These are phyloP conservation scores for Petunia axillaris DNA, from an alignment of 257 asterid species.

Conservation along the genomic window DNA sequence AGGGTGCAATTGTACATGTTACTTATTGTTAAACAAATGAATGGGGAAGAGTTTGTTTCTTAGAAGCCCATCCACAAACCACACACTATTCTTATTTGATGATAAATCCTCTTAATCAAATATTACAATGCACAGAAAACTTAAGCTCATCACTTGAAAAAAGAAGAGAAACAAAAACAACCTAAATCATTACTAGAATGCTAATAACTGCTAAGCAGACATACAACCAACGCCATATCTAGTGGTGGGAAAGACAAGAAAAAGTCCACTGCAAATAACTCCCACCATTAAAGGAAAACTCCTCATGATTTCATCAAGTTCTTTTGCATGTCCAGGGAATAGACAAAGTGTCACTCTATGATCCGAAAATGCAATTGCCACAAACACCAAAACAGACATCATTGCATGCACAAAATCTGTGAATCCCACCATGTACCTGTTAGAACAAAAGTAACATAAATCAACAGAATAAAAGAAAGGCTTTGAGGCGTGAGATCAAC, in stretches of 20 bases:
- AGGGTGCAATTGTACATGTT: neutral
- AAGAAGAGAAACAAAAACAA: neutral
- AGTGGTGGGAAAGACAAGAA: conserved; percentile 86
- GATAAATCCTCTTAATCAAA: too few relatives aligned
- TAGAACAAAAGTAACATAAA: neutral
- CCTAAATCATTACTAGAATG: neutral
- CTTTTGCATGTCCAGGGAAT: conserved; percentile 72
- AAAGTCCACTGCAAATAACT: conserved; percentile 76
- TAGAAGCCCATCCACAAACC: neutral
- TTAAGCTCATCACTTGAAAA: too few relatives aligned
- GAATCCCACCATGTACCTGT: conserved; percentile 49
- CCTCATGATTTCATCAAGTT: conserved; percentile 82
- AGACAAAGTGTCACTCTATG: conserved; percentile 82
- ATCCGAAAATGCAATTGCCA: conserved; percentile 80
- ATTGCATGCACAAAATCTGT: conserved; percentile 83
- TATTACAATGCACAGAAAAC: too few relatives aligned
- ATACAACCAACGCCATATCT: conserved; percentile 84
- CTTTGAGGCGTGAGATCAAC: neutral
- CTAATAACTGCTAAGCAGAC: conserved; percentile 41
- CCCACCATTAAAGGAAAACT: conserved; percentile 94
- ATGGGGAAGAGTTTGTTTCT: neutral
- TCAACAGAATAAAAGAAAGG: neutral
- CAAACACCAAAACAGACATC: conserved; percentile 81
- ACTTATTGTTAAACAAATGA: neutral
- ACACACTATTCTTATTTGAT: neutral